Percentiles rank a stretch among this genome's conserved stretches.
These are phyloP conservation scores for Backusella circina DNA, from an alignment of 192 early-diverging fungal species.

Conservation along the genomic window DNA sequence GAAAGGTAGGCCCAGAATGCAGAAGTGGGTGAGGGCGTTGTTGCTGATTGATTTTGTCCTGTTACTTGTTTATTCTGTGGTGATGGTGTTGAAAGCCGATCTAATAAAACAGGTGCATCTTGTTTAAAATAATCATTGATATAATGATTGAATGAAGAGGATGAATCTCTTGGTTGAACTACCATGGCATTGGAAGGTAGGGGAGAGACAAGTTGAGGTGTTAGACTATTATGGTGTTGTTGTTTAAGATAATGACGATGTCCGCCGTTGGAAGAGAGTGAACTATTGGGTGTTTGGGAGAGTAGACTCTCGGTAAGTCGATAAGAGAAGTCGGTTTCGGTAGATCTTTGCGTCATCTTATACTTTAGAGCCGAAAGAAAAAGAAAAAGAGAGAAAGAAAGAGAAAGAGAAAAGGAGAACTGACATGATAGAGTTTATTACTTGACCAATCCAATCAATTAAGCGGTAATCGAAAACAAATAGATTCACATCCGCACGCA, in stretches of 20 bases:
- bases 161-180: background rate
- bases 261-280: background rate
- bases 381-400: background rate
- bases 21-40: background rate
- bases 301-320: conserved; percentile 8
- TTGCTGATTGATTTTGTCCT: background rate
- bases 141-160: background rate
- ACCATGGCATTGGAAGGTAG: background rate
- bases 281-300: background rate
- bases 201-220: background rate
- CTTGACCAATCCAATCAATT: background rate
- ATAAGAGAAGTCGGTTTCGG: background rate
- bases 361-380: background rate
- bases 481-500: background rate
- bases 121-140: background rate
- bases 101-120: background rate
- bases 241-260: background rate
- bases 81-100: background rate
- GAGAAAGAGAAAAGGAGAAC: background rate
- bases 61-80: background rate
- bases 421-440: background rate
- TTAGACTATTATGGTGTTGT: background rate
- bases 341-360: background rate
- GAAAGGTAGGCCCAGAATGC: background rate
- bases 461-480: background rate